Conservation (phyloP, 345 rosid species). For the Bruguiera gymnorhiza region DNA sequence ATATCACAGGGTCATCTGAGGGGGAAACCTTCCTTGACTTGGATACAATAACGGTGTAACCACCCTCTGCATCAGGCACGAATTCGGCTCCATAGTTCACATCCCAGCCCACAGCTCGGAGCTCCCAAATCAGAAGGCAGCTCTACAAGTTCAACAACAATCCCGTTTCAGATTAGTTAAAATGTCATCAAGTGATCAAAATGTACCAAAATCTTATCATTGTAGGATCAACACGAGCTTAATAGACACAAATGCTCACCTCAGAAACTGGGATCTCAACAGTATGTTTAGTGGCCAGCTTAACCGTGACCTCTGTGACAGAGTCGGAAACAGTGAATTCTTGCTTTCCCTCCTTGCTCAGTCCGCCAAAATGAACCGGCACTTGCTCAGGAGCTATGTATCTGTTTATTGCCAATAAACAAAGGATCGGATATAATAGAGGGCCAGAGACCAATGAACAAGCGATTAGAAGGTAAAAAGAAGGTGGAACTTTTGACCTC, state of each 20-base stretch:
- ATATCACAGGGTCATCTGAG: slow-evolving; percentile 32
- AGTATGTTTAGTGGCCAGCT: slow-evolving; percentile 36
- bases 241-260: slow-evolving; percentile 14
- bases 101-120: slow-evolving; percentile 49
- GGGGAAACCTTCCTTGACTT: slow-evolving; percentile 35
- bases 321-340: slow-evolving; percentile 38
- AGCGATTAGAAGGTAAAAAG: not conserved
- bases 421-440: not conserved
- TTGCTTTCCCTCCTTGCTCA: slow-evolving; percentile 38
- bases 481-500: not conserved
- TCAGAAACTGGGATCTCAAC: slow-evolving; percentile 39
- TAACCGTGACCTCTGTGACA: slow-evolving; percentile 36
- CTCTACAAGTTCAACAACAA: slow-evolving; percentile 15
- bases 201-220: too few relatives aligned
- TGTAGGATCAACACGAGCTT: slow-evolving; percentile 2
- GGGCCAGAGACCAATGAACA: not conserved
- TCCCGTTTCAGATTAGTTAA: too few relatives aligned
- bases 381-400: slow-evolving; percentile 45
- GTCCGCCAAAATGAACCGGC: slow-evolving; percentile 51
- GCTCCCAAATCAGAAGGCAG: slow-evolving; percentile 39
- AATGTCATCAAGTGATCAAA: too few relatives aligned
- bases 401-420: slow-evolving; percentile 18
- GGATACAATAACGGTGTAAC: slow-evolving; percentile 46
- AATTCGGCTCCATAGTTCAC: slow-evolving; percentile 52
- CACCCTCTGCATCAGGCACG: slow-evolving; percentile 31